A percentile compares a stretch with the other conserved stretches of the same genome.
Evolutionary conservation across 345 rosid genomes (phyloP).

Genomic region (Pugionium dolabratum): DNA sequence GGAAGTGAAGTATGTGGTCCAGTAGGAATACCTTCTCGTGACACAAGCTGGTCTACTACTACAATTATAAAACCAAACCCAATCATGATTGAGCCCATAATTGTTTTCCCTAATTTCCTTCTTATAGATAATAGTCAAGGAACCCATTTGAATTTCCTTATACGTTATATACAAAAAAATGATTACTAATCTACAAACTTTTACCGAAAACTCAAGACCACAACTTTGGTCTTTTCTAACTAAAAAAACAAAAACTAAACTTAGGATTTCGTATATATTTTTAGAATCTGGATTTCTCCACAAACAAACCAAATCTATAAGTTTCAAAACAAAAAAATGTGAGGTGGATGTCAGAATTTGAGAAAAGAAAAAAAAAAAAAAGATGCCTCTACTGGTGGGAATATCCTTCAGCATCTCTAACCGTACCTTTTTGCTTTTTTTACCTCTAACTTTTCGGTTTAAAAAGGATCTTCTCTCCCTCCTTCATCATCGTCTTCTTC

Average conservation of each 20-base stretch:
- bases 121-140: background rate
- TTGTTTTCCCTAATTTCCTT: background rate
- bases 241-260: conserved; percentile 29
- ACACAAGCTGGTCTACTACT: background rate
- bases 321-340: conserved; percentile 24
- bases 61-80: background rate
- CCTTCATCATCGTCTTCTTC: conserved; percentile 16
- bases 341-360: conserved; percentile 36
- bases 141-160: too few species aligned
- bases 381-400: conserved; percentile 43
- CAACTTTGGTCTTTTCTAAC: conserved; percentile 13
- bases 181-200: too few species aligned
- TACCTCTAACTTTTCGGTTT: conserved; percentile 10
- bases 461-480: conserved; percentile 38
- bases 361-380: conserved; percentile 8
- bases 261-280: conserved; percentile 10
- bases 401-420: conserved; percentile 42
- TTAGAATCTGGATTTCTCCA: background rate
- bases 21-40: conserved; percentile 16
- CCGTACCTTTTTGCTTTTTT: conserved; percentile 30
- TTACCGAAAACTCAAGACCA: conserved; percentile 13
- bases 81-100: conserved; percentile 14
- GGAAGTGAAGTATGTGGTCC: conserved; percentile 34
- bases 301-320: conserved; percentile 30
- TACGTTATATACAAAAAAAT: too few species aligned